A percentile compares a stretch with the other conserved stretches of the same genome.
Conservation (phyloP, 768 basidiomycete genomes). For the Psilocybe sp. region DNA sequence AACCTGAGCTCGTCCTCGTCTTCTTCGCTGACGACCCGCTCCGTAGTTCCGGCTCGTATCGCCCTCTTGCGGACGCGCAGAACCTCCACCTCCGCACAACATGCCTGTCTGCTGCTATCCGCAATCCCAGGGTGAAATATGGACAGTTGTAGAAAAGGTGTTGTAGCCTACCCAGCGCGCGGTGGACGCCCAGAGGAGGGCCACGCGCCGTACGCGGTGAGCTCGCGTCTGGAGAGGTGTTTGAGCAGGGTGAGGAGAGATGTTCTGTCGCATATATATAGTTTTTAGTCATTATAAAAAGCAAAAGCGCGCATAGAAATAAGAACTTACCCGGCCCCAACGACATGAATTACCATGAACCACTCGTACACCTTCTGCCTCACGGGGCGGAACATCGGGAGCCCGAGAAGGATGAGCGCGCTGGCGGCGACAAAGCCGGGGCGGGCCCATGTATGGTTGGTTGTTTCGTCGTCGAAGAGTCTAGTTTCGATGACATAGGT, state of each 20-base stretch:
- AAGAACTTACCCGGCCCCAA: constrained; percentile 32
- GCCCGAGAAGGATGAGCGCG: constrained; percentile 37
- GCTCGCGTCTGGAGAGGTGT: constrained; percentile 31
- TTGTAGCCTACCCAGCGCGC: constrained; percentile 44
- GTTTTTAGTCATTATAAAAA: too few relatives aligned
- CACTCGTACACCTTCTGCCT: constrained; percentile 46
- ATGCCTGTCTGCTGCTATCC: not conserved
- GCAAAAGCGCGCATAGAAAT: not conserved
- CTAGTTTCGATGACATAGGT: constrained; percentile 10
- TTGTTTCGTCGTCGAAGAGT: constrained; percentile 14
- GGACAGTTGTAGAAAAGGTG: constrained; percentile 41
- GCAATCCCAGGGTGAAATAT: constrained; percentile 27
- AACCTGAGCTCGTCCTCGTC: constrained; percentile 37
- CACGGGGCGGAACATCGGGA: constrained; percentile 47
- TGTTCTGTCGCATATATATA: too few relatives aligned
- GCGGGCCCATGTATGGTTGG: constrained; percentile 26
- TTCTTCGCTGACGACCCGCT: too few relatives aligned
- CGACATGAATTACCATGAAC: constrained; percentile 49
- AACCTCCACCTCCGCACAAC: too few relatives aligned
- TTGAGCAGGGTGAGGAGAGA: constrained; percentile 39
- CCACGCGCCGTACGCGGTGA: constrained; percentile 39
- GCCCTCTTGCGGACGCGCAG: too few relatives aligned
- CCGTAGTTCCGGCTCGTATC: too few relatives aligned
- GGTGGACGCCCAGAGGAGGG: constrained; percentile 57
- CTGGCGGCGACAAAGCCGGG: constrained; percentile 34